A percentile compares a stretch with the other conserved stretches of the same genome.
phyloP scores from a whole-genome alignment of 768 basidiomycete genomes.

The Leccinum longicurvipes region DNA sequence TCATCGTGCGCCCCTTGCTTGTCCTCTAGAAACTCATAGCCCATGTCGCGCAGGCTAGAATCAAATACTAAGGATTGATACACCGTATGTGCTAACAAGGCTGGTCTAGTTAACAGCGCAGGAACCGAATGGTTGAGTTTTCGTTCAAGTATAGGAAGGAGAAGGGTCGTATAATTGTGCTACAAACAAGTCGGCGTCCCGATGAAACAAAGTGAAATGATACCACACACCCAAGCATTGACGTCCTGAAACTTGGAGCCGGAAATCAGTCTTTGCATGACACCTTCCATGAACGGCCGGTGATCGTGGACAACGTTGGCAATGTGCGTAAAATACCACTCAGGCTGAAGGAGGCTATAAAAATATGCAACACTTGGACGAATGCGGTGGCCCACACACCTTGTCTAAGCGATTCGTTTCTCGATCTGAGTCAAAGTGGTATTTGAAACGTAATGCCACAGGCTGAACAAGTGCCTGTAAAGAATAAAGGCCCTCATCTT shows the following conservation, averaged over 20 bases:
- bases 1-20: slow-evolving; percentile 15
- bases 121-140: slow-evolving; percentile 78
- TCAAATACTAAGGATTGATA: slow-evolving; percentile 92
- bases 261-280: slow-evolving; percentile 68
- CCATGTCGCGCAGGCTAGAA: slow-evolving; percentile 67
- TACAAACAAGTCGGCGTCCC: slow-evolving; percentile 30
- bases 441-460: slow-evolving; percentile 84
- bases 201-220: background rate
- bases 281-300: slow-evolving; percentile 68
- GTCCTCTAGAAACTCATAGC: slow-evolving; percentile 51
- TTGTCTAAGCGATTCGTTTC: slow-evolving; percentile 93
- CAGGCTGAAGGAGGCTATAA: slow-evolving; percentile 56
- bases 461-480: slow-evolving; percentile 82
- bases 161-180: slow-evolving; percentile 79
- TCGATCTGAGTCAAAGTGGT: slow-evolving; percentile 86
- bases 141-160: slow-evolving; percentile 72
- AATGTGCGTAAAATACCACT: slow-evolving; percentile 95
- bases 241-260: slow-evolving; percentile 60
- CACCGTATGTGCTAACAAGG: slow-evolving; percentile 91
- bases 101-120: slow-evolving; percentile 67
- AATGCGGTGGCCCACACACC: slow-evolving; percentile 38
- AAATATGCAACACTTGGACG: background rate
- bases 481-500: slow-evolving; percentile 66
- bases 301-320: slow-evolving; percentile 87
- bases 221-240: slow-evolving; percentile 67